Percentiles rank a stretch among this genome's conserved stretches.
Conservation (phyloP, 208 protist genomes). For the Crithidia sp. region DNA sequence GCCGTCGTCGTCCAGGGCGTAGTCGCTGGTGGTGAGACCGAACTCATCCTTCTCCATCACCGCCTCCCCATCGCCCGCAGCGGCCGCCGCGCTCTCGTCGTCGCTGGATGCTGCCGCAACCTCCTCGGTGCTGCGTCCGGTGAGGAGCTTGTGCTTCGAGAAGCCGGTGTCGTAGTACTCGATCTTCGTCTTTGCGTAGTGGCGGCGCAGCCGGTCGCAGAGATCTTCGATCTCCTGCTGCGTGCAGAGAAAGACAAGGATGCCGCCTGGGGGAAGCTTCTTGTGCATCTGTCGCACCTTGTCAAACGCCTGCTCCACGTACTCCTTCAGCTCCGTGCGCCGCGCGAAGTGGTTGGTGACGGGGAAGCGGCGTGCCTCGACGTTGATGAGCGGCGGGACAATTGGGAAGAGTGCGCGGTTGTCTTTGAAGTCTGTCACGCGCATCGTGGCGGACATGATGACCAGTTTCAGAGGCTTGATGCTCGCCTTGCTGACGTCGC, state of each 20-base stretch:
- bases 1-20: slow-evolving; percentile 57
- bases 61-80: slow-evolving; percentile 4
- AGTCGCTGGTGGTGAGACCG: slow-evolving; percentile 38
- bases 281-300: slow-evolving; percentile 98
- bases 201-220: slow-evolving; percentile 78
- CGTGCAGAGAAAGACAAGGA: slow-evolving; percentile 98
- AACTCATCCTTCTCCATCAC: slow-evolving; percentile 43
- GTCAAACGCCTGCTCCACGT: slow-evolving; percentile 94
- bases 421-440: slow-evolving; percentile 91
- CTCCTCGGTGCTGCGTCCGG: slow-evolving; percentile 56
- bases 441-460: slow-evolving; percentile 95
- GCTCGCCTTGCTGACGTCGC: slow-evolving; percentile 51
- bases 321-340: slow-evolving; percentile 93
- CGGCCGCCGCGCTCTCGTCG: slow-evolving; percentile 23
- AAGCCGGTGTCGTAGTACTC: slow-evolving; percentile 89
- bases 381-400: slow-evolving; percentile 94
- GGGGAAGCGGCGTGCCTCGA: slow-evolving; percentile 96
- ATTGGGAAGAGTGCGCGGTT: slow-evolving; percentile 96
- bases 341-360: slow-evolving; percentile 97
- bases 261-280: slow-evolving; percentile 96
- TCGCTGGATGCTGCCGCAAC: slow-evolving; percentile 17
- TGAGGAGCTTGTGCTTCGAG: slow-evolving; percentile 60
- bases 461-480: slow-evolving; percentile 90
- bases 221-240: slow-evolving; percentile 95
- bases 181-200: slow-evolving; percentile 84